Conservation (phyloP, 768 basidiomycete species). For the Neoboletus subvelutipes region DNA sequence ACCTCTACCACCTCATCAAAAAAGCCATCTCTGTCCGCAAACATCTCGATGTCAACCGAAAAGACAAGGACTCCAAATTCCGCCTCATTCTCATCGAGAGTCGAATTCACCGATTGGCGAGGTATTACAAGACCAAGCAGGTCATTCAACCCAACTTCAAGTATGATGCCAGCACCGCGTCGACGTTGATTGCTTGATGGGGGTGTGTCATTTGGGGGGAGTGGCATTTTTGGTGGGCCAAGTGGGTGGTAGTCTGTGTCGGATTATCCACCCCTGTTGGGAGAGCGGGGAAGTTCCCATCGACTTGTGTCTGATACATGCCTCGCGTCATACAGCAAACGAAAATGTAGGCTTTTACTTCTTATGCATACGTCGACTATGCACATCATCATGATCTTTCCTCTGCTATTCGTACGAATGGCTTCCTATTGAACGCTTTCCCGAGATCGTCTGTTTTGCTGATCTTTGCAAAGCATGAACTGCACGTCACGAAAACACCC, state of each 20-base stretch:
- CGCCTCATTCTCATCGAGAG: constrained; percentile 99
- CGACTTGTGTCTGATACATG: constrained; percentile 8
- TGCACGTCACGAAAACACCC: not conserved
- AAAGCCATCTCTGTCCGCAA: constrained; percentile 99
- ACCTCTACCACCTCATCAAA: constrained; percentile 99
- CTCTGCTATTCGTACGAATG: not conserved
- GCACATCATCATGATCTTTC: constrained; percentile 2
- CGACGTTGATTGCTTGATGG: constrained; percentile 78
- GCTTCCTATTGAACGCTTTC: not conserved
- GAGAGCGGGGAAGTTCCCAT: not conserved
- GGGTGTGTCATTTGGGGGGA: not conserved
- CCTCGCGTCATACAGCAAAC: constrained; percentile 5
- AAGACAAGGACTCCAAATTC: constrained; percentile 97
- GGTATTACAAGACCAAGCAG: constrained; percentile 99
- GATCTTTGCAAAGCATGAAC: not conserved
- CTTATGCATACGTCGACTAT: constrained; percentile 19
- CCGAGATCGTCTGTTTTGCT: not conserved
- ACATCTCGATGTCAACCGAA: constrained; percentile 96
- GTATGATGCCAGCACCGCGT: constrained; percentile 95
- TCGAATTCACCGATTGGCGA: constrained; percentile 94
- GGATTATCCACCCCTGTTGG: not conserved
- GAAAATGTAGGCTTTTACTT: constrained; percentile 23
- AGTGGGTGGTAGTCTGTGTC: not conserved
- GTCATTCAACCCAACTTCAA: constrained; percentile 98
- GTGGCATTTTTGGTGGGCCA: not conserved